Conservation (phyloP, 768 basidiomycete species). For the Russula sp. region DNA sequence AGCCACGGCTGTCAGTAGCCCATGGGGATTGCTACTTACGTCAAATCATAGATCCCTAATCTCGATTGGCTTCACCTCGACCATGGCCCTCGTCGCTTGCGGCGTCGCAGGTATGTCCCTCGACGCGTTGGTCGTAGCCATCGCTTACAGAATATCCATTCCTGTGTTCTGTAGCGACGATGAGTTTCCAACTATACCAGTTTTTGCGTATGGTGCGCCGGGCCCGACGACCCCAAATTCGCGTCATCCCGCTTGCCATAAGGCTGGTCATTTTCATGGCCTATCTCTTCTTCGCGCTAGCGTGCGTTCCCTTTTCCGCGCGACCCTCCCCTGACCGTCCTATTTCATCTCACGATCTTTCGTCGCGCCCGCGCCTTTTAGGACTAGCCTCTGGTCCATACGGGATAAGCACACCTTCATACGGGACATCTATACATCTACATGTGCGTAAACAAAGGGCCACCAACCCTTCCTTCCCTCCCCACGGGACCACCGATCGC, state of each 20-base stretch:
- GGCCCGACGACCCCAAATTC: conserved; percentile 1
- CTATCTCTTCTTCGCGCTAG: conserved; percentile 2
- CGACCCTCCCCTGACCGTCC: background rate
- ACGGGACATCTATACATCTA: conserved; percentile 18
- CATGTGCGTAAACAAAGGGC: conserved; percentile 5
- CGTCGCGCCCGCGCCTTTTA: background rate
- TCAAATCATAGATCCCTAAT: background rate
- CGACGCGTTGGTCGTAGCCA: background rate
- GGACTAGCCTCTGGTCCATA: conserved; percentile 13
- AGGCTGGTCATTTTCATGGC: conserved; percentile 4
- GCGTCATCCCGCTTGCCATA: conserved; percentile 2
- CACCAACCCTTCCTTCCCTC: background rate
- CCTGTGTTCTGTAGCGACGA: background rate
- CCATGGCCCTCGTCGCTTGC: background rate
- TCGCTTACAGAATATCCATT: background rate
- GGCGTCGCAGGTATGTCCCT: background rate
- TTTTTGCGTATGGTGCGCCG: background rate
- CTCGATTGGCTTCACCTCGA: conserved; percentile 4
- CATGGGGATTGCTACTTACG: background rate
- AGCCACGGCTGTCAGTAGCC: background rate
- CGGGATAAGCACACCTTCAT: background rate
- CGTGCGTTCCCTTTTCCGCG: background rate
- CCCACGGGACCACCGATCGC: background rate
- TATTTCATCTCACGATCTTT: background rate
- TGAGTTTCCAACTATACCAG: conserved; percentile 3